Percentiles rank a stretch among this genome's conserved stretches.
Evolutionary conservation across 306 rosid genomes (phyloP).

Genomic region (Carpinus fangiana): DNA sequence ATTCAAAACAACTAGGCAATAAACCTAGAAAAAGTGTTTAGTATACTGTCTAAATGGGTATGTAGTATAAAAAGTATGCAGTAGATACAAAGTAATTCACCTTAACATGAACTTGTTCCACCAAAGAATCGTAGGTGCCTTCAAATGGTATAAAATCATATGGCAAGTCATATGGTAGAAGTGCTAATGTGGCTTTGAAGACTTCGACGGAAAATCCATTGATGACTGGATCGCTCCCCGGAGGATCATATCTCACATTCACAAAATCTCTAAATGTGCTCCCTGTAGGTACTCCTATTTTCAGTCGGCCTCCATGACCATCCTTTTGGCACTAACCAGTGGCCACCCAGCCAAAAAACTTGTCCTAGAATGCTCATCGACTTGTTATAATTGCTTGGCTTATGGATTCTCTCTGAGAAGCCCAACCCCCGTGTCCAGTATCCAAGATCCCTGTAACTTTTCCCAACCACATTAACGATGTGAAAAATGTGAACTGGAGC

Average conservation of each 20-base stretch:
- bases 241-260: not conserved
- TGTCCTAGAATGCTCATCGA: not conserved
- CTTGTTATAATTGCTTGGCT: not conserved
- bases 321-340: not conserved
- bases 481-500: not conserved
- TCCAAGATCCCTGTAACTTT: not conserved
- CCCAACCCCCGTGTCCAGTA: not conserved
- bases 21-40: too few relatives aligned
- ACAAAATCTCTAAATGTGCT: conserved; percentile 4
- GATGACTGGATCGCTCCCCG: not conserved
- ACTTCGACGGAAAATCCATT: conserved; percentile 18
- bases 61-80: not conserved
- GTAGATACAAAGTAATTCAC: not conserved
- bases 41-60: too few relatives aligned
- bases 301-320: not conserved
- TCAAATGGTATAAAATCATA: conserved; percentile 1
- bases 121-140: conserved; percentile 3
- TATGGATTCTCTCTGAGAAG: not conserved
- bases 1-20: too few relatives aligned
- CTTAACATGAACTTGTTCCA: conserved; percentile 17
- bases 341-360: not conserved
- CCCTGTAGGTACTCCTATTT: conserved; percentile 1
- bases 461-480: not conserved
- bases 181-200: not conserved
- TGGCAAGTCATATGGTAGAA: conserved; percentile 20